Base-by-base conservation (phyloP, 306 rosid species). In the Dryas alaskensis region DNA sequence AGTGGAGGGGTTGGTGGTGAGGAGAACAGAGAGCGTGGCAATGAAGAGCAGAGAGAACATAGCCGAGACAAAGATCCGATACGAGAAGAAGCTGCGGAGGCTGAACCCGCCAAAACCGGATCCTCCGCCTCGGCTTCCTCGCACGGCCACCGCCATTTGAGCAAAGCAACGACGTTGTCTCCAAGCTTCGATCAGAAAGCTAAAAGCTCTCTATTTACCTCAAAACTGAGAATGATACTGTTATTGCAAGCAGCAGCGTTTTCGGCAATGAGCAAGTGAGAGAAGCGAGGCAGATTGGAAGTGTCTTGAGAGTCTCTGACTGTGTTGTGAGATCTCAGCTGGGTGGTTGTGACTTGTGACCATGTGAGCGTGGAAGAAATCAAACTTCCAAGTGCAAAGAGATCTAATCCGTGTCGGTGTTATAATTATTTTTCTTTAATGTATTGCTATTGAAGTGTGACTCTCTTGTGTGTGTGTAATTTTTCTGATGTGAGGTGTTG, bases 1-100 rank as follows among this genome's bases (percentile, higher is more conserved):
- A 8, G 93, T 78, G 39, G 96, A 83, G 2, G 96, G 98, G 69
- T 88, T 88, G 22, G 89, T 84, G 47, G 89, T 82, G 79, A 92
- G 79, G 55, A 95, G 78, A 10, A 92, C 90, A 16, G 96, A 87
- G 12, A 95, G 89, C 16, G 99, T 95, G 22, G 98, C 98, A 53
- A 95, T 27, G 87, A 95, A 95, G 69, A 95, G 96, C 54, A 95
- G 91, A 49, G 92, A 87, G 61, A 95, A 87, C 85, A 90, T 82
- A 4, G 98, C 98, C 46, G 99, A 95, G 69, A 95, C 88, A 84
- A 95, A 95, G 93, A 95, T 88, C 93, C 98, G 87, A 83, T 87
- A 92, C 0, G 99, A 92, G 89, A 92, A 95, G 85, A 89, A 83
- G 88, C 90, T 88, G 57, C 93, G 92, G 55, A 89, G 74, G 80